These are phyloP conservation scores for Oryza officinalis DNA, from an alignment of 176 grass and related monocot species.

Conservation along the genomic window DNA sequence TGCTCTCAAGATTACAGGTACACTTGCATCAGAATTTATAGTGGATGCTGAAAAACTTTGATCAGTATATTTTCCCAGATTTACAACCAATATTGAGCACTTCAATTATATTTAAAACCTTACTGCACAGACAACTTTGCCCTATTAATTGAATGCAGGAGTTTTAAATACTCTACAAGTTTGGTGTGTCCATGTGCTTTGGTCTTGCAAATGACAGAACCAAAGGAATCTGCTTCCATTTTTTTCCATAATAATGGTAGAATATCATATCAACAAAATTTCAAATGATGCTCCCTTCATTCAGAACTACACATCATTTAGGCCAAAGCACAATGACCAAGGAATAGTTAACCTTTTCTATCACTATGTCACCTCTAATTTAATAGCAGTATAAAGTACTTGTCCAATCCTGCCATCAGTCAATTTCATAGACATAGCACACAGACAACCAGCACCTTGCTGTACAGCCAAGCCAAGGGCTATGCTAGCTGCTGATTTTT, in stretches of 20 bases:
- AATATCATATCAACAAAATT: neutral
- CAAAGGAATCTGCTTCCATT: neutral
- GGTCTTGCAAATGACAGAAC: neutral
- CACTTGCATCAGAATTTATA: neutral
- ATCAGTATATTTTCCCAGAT: neutral
- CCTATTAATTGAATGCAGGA: neutral
- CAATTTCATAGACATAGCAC: no score
- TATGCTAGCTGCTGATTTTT: neutral
- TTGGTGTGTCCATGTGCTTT: constrained; percentile 1
- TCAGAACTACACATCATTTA: neutral
- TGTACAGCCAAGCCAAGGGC: neutral
- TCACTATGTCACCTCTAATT: neutral
- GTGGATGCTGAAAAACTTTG: neutral
- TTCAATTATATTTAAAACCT: constrained; percentile 4
- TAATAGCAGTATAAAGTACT: neutral
- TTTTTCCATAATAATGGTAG: neutral
- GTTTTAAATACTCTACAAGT: constrained; percentile 4
- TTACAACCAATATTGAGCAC: neutral
- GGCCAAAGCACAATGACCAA: neutral
- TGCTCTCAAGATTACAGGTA: neutral
- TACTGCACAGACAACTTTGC: neutral
- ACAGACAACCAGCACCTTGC: no score
- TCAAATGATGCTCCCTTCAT: neutral
- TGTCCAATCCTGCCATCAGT: neutral
- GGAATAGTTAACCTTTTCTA: neutral